phyloP scores from a whole-genome alignment of 148 eudicot genomes.

The Amaranthus palmeri region DNA sequence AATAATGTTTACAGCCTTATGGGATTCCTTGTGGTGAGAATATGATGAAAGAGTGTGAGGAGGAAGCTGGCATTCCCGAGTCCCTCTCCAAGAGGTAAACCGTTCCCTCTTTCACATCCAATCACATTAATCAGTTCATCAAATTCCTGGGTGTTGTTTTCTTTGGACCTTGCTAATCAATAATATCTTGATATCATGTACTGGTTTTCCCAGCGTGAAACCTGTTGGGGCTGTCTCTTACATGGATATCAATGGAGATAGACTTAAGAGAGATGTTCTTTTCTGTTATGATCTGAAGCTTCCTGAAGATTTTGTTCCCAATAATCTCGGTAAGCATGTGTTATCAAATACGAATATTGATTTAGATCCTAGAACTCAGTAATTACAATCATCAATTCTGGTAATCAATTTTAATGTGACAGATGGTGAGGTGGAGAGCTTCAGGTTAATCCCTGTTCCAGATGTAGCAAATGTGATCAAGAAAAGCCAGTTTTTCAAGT shows the following conservation, averaged over 20 bases:
- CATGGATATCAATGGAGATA: conserved; percentile 75
- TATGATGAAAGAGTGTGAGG: conserved; percentile 89
- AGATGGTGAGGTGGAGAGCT: conserved; percentile 97
- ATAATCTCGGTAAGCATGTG: conserved; percentile 49
- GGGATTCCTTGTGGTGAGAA: conserved; percentile 77
- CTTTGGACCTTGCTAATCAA: background rate
- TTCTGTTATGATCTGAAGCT: conserved; percentile 92
- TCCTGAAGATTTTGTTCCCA: conserved; percentile 74
- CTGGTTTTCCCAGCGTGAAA: conserved; percentile 43
- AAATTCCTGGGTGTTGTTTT: background rate
- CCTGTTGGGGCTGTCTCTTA: conserved; percentile 89
- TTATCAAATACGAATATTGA: background rate
- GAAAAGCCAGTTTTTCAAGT: conserved; percentile 53
- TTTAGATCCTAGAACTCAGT: background rate
- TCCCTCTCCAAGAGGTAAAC: conserved; percentile 57
- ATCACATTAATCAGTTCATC: background rate
- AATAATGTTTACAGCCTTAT: conserved; percentile 54
- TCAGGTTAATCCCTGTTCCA: conserved; percentile 55
- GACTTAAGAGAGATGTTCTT: conserved; percentile 86
- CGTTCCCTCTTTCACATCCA: background rate
- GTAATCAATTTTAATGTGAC: conserved; percentile 15
- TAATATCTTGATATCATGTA: conserved; percentile 6
- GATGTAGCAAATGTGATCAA: conserved; percentile 60
- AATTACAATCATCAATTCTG: too few relatives aligned
- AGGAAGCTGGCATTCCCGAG: conserved; percentile 82